Evolutionary conservation across 169 alveolate species (phyloP), one percentile per base, ranked within the genome.

Genomic region (Pseudocohnilembus persalinus): DNA sequence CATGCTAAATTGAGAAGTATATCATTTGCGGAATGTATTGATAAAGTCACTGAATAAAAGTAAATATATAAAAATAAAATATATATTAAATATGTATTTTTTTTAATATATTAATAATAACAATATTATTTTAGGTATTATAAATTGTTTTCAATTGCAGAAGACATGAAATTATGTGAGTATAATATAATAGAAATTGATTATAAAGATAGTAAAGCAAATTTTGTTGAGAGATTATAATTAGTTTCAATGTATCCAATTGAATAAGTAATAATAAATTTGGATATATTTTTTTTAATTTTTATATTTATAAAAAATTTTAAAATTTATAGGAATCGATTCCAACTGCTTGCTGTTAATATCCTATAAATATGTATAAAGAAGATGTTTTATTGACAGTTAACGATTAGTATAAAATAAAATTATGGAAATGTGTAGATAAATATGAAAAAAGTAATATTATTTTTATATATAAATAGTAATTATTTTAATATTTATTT

Each of bases 291-390:
- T n/a, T n/a, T n/a, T n/a, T n/a, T n/a, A n/a, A n/a, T n/a, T n/a
- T n/a, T n/a, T n/a, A n/a, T n/a, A n/a, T n/a, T n/a, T n/a, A 27
- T 73, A 29, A 25, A 1, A 34, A 31, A 31, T 33, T 33, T 25
- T 32, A 85, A 77, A 92, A 93, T 25, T 97, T 93, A 92, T 91
- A 96, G 88, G 98, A 96, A 90, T 83, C 93, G 64, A 83, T 82
- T 34, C 96, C 96, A 81, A 91, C 98, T 76, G 90, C 96, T 73
- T 92, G 96, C 30, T 94, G 94, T 24, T 93, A 97, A 97, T 94
- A 94, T 81, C 98, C 98, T 26, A 92, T 92, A 33, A 88, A 89
- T 75, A 89, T 92, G 72, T 86, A 91, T 31, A 95, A 93, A 77
- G 97, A 94, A 90, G 96, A 93, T 87, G 90, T 94, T 30, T 82